A percentile compares a stretch with the other conserved stretches of the same genome.
phyloP scores from a whole-genome alignment of 2,329 filamentous ascomycete species.

The Epichloe gansuensis region DNA sequence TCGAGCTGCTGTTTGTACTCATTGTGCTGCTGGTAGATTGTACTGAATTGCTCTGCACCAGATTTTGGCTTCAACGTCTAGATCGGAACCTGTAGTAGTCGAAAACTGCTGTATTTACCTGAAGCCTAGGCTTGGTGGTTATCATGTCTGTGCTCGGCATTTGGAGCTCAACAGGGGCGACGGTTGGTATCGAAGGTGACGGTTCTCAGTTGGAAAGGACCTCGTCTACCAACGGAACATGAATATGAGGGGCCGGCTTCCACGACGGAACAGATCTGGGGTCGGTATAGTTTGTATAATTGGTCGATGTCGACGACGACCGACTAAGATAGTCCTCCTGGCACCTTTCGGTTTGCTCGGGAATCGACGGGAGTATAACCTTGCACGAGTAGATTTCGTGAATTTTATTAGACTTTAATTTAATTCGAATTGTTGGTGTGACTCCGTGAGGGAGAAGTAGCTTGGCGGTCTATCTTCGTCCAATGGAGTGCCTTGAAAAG shows the following conservation, averaged over 20 bases:
- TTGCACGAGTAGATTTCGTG: constrained; percentile 39
- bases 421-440: constrained; percentile 27
- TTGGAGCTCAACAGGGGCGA: constrained; percentile 14
- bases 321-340: background rate
- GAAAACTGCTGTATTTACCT: constrained; percentile 24
- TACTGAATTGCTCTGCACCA: constrained; percentile 35
- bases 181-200: constrained; percentile 13
- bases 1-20: constrained; percentile 25
- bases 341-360: constrained; percentile 14
- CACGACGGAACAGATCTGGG: background rate
- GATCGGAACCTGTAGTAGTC: constrained; percentile 18
- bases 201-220: constrained; percentile 16
- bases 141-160: constrained; percentile 9
- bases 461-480: constrained; percentile 29
- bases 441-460: constrained; percentile 29
- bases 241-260: background rate
- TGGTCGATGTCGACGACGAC: background rate
- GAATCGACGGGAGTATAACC: constrained; percentile 20
- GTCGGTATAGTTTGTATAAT: constrained; percentile 1
- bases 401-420: constrained; percentile 37
- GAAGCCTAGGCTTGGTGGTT: constrained; percentile 23
- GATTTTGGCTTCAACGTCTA: constrained; percentile 26
- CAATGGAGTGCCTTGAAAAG: constrained; percentile 16
- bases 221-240: constrained; percentile 7
- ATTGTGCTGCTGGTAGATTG: constrained; percentile 30